Evolutionary conservation across 2,329 filamentous ascomycete genomes (phyloP).

Genomic region (Lasiodiplodia theobromae): DNA sequence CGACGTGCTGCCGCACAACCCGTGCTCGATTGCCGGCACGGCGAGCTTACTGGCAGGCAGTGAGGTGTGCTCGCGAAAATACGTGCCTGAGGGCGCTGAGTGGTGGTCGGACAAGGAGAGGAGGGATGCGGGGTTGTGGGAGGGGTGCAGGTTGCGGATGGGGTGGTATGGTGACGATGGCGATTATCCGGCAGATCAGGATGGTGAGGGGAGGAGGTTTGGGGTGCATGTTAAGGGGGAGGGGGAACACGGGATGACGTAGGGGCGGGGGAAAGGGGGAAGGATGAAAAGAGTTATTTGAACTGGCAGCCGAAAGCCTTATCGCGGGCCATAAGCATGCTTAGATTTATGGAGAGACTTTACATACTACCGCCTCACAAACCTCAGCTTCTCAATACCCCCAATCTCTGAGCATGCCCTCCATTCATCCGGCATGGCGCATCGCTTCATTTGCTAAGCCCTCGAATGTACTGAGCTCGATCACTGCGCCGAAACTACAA

Average conservation of each 20-base stretch:
- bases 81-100: background rate
- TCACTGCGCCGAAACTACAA: background rate
- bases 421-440: no score
- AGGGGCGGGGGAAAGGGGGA: no score
- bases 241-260: no score
- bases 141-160: background rate
- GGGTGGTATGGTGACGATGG: background rate
- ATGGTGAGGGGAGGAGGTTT: background rate
- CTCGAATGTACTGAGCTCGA: background rate
- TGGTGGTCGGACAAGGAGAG: background rate
- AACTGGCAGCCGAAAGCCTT: no score
- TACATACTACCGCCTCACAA: no score
- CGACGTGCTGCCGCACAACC: background rate
- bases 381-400: no score
- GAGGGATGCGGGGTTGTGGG: background rate
- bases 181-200: background rate
- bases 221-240: background rate
- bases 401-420: no score
- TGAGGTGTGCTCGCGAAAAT: background rate
- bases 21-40: background rate
- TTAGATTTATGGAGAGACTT: no score
- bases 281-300: no score
- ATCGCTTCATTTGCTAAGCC: background rate
- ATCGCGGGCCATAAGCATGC: no score
- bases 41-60: background rate